These are phyloP conservation scores for Nakazawaea anatomiae DNA, from an alignment of 805 yeast species.

Conservation along the genomic window DNA sequence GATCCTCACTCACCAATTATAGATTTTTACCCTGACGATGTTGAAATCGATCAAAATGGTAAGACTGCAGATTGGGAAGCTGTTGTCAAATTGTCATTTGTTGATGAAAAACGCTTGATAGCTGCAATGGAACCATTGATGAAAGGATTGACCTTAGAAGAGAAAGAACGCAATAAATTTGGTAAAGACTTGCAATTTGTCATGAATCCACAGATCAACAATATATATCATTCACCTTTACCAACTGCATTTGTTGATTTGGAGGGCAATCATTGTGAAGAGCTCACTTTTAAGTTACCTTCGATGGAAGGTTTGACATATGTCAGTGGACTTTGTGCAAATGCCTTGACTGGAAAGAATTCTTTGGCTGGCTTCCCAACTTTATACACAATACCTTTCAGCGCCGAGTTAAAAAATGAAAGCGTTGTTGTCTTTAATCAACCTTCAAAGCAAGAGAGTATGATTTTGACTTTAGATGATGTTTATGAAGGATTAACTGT, in stretches of 20 bases:
- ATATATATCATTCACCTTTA: constrained; percentile 66
- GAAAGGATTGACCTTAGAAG: constrained; percentile 58
- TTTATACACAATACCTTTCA: constrained; percentile 62
- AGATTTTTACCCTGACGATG: constrained; percentile 87
- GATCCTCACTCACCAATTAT: constrained; percentile 80
- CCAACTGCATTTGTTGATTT: constrained; percentile 74
- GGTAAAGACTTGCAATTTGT: constrained; percentile 66
- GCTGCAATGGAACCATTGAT: constrained; percentile 69
- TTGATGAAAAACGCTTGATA: constrained; percentile 71
- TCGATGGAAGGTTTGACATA: constrained; percentile 32
- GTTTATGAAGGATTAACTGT: constrained; percentile 47
- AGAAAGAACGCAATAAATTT: constrained; percentile 63
- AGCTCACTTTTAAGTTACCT: constrained; percentile 49
- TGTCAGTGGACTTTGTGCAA: constrained; percentile 54
- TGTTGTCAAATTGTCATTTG: constrained; percentile 87
- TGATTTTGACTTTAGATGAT: constrained; percentile 59
- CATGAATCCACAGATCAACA: constrained; percentile 71
- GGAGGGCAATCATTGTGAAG: constrained; percentile 73
- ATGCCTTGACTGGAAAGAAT: constrained; percentile 64
- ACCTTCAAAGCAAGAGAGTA: constrained; percentile 78
- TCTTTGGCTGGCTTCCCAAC: constrained; percentile 89
- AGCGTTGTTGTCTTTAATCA: constrained; percentile 76
- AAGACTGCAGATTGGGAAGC: constrained; percentile 98
- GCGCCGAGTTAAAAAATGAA: constrained; percentile 45
- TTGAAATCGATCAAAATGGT: constrained; percentile 86